Percentiles rank a stretch among this genome's conserved stretches.
Evolutionary conservation across 1,139 yeast species (phyloP).

Genomic region (Taiozyma sp.): DNA sequence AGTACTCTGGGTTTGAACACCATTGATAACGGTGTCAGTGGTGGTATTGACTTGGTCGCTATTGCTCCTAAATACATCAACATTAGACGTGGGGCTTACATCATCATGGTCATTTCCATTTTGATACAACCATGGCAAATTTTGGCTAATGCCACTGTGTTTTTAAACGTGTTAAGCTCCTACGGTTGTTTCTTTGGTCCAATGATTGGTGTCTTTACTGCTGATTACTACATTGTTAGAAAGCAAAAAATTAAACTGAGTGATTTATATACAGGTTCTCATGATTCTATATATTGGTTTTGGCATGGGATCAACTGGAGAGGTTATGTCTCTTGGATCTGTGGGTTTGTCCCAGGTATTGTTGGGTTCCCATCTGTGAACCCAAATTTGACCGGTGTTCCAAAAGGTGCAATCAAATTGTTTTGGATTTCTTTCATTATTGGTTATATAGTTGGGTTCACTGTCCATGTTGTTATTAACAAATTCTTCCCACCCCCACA

Average conservation of each 20-base stretch:
- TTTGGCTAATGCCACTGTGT: constrained; percentile 29
- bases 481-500: constrained; percentile 30
- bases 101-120: constrained; percentile 27
- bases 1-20: constrained; percentile 34
- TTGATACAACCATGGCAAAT: constrained; percentile 32
- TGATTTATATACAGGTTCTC: constrained; percentile 26
- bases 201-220: constrained; percentile 26
- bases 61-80: constrained; percentile 36
- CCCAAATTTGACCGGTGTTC: constrained; percentile 23
- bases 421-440: constrained; percentile 27
- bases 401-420: constrained; percentile 29
- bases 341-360: constrained; percentile 36
- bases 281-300: constrained; percentile 29
- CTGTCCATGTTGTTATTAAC: constrained; percentile 25
- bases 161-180: constrained; percentile 28
- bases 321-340: constrained; percentile 25
- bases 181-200: constrained; percentile 30
- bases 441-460: constrained; percentile 31
- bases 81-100: constrained; percentile 33
- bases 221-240: constrained; percentile 28
- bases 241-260: constrained; percentile 26
- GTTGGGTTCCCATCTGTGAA: constrained; percentile 32
- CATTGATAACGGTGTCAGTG: constrained; percentile 39
- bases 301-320: constrained; percentile 29
- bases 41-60: constrained; percentile 41